Percentiles rank a stretch among this genome's conserved stretches.
phyloP scores from a whole-genome alignment of 345 rosid genomes.

The Lagerstroemia speciosa region DNA sequence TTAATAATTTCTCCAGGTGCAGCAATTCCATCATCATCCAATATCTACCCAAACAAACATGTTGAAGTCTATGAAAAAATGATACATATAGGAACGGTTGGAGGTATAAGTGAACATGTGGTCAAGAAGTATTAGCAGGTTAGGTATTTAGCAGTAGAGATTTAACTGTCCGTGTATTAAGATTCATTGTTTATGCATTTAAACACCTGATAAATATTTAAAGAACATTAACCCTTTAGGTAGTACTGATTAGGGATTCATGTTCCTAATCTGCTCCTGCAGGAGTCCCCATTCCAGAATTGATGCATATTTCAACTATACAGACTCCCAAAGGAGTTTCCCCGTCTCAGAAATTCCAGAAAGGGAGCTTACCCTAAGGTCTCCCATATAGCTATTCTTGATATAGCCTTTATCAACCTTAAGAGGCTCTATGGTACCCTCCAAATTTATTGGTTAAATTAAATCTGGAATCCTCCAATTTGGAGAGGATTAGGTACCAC shows the following conservation, averaged over 20 bases:
- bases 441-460: background rate
- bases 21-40: constrained; percentile 85
- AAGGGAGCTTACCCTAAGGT: no score
- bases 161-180: background rate
- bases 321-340: background rate
- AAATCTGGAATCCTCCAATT: background rate
- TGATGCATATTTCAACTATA: background rate
- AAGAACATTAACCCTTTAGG: background rate
- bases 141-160: background rate
- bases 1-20: constrained; percentile 87
- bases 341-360: background rate
- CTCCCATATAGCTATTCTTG: background rate
- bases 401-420: background rate
- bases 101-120: background rate
- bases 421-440: background rate
- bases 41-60: constrained; percentile 30
- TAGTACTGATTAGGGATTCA: background rate
- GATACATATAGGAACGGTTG: background rate
- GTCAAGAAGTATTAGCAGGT: background rate
- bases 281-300: background rate
- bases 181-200: background rate
- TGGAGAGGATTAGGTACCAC: background rate
- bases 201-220: background rate
- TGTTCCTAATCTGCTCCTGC: background rate
- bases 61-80: background rate